phyloP scores from a whole-genome alignment of 2,329 filamentous ascomycete genomes.

The Colletotrichum spaethianum region DNA sequence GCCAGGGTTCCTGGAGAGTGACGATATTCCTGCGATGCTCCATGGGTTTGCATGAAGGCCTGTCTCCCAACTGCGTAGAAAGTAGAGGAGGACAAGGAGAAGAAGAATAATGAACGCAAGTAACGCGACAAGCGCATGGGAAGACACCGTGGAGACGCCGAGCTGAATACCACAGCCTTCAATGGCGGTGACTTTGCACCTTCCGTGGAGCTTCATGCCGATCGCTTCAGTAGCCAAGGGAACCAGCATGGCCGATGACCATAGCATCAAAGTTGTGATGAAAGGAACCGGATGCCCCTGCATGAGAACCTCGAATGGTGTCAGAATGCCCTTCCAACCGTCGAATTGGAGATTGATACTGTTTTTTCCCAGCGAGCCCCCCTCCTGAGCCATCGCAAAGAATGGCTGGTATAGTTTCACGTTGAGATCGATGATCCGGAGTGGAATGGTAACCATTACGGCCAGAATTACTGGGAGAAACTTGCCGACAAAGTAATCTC shows the following conservation, averaged over 20 bases:
- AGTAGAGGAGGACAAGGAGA: slow-evolving; percentile 48
- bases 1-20: slow-evolving; percentile 50
- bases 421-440: slow-evolving; percentile 57
- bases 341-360: slow-evolving; percentile 59
- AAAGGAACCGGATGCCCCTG: slow-evolving; percentile 54
- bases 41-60: slow-evolving; percentile 58
- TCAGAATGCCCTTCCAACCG: slow-evolving; percentile 53
- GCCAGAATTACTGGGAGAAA: slow-evolving; percentile 59
- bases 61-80: slow-evolving; percentile 53
- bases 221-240: slow-evolving; percentile 59
- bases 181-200: slow-evolving; percentile 49
- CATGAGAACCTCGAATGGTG: slow-evolving; percentile 51
- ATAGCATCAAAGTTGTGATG: slow-evolving; percentile 54
- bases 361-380: slow-evolving; percentile 56
- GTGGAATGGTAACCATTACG: slow-evolving; percentile 55
- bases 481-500: slow-evolving; percentile 56
- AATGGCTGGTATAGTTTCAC: slow-evolving; percentile 61
- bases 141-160: slow-evolving; percentile 51
- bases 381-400: slow-evolving; percentile 54
- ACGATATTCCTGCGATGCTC: slow-evolving; percentile 55
- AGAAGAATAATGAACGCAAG: slow-evolving; percentile 48
- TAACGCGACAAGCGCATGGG: slow-evolving; percentile 51
- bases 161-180: slow-evolving; percentile 52
- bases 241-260: slow-evolving; percentile 52
- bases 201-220: slow-evolving; percentile 54